Evolutionary conservation across 192 early-diverging fungal genomes (phyloP), one percentile per base, ranked within the genome.

Genomic region (Linnemannia zychae): DNA sequence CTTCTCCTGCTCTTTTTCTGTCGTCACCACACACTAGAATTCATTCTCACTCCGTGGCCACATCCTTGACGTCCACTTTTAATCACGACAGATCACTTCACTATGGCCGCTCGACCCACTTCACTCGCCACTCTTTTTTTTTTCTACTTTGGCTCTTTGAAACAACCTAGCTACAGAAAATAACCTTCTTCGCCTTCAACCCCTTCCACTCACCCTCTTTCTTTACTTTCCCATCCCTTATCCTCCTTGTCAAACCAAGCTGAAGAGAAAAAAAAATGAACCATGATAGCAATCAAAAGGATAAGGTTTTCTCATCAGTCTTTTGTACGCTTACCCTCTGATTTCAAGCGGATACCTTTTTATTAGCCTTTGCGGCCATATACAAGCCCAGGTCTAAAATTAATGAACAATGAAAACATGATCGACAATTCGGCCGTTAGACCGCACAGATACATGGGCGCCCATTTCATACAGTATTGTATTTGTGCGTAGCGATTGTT

Each of bases 131-230:
- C n/a, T n/a, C 50, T 53, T 53, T 53, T 12, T 57, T 57, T 57
- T 57, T 57, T 57, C n/a, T n/a, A n/a, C n/a, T n/a, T n/a, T n/a
- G n/a, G 52, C 52, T 57, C 52, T 11, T 57, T 57, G 52, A 53
- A 53, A 53, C 52, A 53, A n/a, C n/a, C n/a, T 53, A 22, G 20
- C 50, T 53, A n/a, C 52, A 53, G n/a, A 22, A 22, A 52, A 22
- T 7, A n/a, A 24, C n/a, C n/a, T 57, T 57, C 22, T 57, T 57
- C 52, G 52, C 52, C 22, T 57, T n/a, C n/a, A n/a, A n/a, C 52
- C 24, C 52, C 12, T 47, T 57, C 52, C n/a, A 57, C n/a, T n/a
- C 22, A 57, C 24, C 4, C 4, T n/a, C 52, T 4, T 47, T 57
- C 52, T 7, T 2, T 17, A 12, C 47, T 13, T 53, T 22, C 2